Conservation (phyloP, 73 alveolate genomes). For the Stentor coeruleus region DNA sequence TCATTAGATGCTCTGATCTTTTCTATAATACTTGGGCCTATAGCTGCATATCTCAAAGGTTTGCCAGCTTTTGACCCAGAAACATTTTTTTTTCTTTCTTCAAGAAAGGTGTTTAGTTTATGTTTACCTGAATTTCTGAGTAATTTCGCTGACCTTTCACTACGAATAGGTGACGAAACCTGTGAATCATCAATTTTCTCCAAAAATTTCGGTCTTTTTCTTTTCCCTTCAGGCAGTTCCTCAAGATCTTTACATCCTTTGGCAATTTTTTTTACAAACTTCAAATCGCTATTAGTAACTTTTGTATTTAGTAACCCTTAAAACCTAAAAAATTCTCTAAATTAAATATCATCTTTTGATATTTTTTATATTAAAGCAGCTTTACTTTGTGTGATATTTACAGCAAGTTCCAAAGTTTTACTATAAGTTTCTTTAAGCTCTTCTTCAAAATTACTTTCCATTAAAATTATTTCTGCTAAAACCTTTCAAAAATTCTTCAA, state of each 20-base stretch:
- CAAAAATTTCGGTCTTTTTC: neutral
- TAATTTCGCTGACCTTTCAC: neutral
- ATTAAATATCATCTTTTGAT: too few species aligned
- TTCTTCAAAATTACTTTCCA: neutral
- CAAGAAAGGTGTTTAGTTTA: neutral
- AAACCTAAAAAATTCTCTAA: too few species aligned
- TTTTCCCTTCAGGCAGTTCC: neutral
- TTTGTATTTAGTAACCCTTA: neutral
- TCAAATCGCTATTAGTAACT: neutral
- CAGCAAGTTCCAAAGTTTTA: neutral
- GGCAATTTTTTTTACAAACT: neutral
- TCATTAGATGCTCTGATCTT: neutral
- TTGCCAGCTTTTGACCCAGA: neutral
- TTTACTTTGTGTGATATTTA: neutral
- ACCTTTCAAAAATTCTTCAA: too few species aligned
- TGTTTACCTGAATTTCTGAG: neutral
- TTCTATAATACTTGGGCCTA: neutral
- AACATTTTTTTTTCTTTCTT: neutral
- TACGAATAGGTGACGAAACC: neutral
- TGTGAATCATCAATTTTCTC: neutral
- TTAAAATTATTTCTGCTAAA: too few species aligned
- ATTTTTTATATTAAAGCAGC: too few species aligned
- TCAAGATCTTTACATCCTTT: slow-evolving; percentile 1
- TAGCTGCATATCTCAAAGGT: neutral
- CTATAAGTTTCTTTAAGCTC: slow-evolving; percentile 1